Base-by-base conservation (phyloP, 73 alveolate genomes). In the Uronychia setigera region DNA sequence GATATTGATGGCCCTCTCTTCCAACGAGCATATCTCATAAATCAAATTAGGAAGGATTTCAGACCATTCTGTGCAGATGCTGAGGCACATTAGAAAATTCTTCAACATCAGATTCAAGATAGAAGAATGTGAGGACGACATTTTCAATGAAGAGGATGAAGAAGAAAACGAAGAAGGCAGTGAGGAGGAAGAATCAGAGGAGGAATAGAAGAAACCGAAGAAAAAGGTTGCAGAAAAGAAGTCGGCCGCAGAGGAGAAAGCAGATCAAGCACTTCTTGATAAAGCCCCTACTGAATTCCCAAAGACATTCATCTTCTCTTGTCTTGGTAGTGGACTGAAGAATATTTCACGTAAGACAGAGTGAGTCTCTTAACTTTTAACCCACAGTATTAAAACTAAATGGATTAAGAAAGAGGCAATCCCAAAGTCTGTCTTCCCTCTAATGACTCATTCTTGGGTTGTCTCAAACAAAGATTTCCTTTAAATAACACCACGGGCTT, bases 271-370 rank as follows among this genome's bases (percentile, higher is more conserved):
- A 26, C 87, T 58, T 13, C n/a, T n/a, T n/a, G n/a, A n/a, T n/a
- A n/a, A n/a, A n/a, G 92, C 76, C 19, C n/a, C 26, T 33, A 91
- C 96, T 27, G 80, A 83, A n/a, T 79, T 80, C n/a, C 94, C 96
- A 32, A 89, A 92, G 75, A 87, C 91, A 81, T 91, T 85, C 86
- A 87, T 96, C 74, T 97, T 97, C 87, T 91, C 98, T 19, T 97
- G 99, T 86, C 87, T 97, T 35, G 99, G 99, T 33, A 85, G 91
- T 58, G 99, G 99, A 1, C 95, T 97, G 46, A 87, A 89, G 79
- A 97, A 97, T 89, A 93, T 96, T 1, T 96, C 99, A n/a, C 94
- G 99, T 82, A 92, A 80, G 57, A 80, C 92, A 29, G 89, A 91
- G 77, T 93, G 95, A 93, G 34, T 74, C 9, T 0, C 26, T 58